Conservation (phyloP, 2,329 filamentous ascomycete species). For the Fusarium foetens region DNA sequence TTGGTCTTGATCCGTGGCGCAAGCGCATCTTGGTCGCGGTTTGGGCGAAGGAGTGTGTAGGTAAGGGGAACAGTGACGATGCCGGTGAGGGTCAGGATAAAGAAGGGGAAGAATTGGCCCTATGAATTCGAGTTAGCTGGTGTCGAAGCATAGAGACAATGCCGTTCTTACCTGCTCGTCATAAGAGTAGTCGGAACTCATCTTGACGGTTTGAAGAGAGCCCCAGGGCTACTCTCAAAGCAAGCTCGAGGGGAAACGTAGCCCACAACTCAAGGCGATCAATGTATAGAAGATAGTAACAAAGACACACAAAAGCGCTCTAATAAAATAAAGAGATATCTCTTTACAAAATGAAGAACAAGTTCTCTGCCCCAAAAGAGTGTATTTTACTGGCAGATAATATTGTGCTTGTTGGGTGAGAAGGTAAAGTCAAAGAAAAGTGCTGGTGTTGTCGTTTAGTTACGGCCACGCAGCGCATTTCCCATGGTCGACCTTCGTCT, state of each 20-base stretch:
- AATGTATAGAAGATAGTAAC: constrained; percentile 11
- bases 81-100: constrained; percentile 89
- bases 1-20: constrained; percentile 84
- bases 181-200: constrained; percentile 97
- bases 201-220: constrained; percentile 61
- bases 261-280: constrained; percentile 22
- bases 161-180: constrained; percentile 78
- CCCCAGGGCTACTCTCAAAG: constrained; percentile 48
- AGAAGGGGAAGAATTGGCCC: constrained; percentile 99
- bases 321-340: constrained; percentile 7
- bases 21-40: constrained; percentile 79
- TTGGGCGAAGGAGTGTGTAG: constrained; percentile 85
- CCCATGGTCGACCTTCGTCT: not conserved
- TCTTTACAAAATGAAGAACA: constrained; percentile 9
- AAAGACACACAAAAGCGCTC: constrained; percentile 21
- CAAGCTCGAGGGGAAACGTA: constrained; percentile 29
- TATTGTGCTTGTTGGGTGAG: constrained; percentile 7
- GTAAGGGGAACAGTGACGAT: constrained; percentile 91
- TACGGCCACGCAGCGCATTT: constrained; percentile 47
- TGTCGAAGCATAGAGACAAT: not conserved
- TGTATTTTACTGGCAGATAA: constrained; percentile 25
- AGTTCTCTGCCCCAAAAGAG: constrained; percentile 29
- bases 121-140: constrained; percentile 49
- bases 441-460: constrained; percentile 29
- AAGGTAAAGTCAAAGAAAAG: constrained; percentile 17